A percentile compares a stretch with the other conserved stretches of the same genome.
Evolutionary conservation across 345 rosid species (phyloP).

Genomic region (Murraya paniculata): DNA sequence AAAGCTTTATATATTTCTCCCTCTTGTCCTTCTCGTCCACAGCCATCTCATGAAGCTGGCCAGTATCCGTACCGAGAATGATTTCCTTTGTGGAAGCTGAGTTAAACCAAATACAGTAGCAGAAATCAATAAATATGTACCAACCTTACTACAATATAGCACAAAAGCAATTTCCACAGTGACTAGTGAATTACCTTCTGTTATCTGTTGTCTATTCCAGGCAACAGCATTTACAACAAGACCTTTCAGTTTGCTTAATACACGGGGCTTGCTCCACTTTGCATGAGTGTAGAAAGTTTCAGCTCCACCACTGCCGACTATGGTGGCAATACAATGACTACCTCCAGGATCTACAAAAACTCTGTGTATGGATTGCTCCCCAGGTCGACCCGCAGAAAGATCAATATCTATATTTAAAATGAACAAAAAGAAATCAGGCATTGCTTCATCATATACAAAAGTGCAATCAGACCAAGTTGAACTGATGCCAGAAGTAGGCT

Average conservation of each 20-base stretch:
- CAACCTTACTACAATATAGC: neutral
- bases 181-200: slow-evolving; percentile 62
- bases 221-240: slow-evolving; percentile 84
- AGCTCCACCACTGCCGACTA: slow-evolving; percentile 77
- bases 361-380: slow-evolving; percentile 86
- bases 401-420: slow-evolving; percentile 58
- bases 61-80: slow-evolving; percentile 84
- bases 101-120: slow-evolving; percentile 6
- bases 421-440: neutral
- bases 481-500: neutral
- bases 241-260: slow-evolving; percentile 73
- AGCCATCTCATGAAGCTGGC: slow-evolving; percentile 86
- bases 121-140: slow-evolving; percentile 13
- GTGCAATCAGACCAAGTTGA: neutral
- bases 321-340: slow-evolving; percentile 86
- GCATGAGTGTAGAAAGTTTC: slow-evolving; percentile 92
- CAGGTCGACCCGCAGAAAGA: slow-evolving; percentile 80
- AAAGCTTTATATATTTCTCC: slow-evolving; percentile 83
- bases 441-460: neutral
- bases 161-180: neutral
- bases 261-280: slow-evolving; percentile 92
- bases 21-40: slow-evolving; percentile 98
- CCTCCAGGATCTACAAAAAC: slow-evolving; percentile 99
- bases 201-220: slow-evolving; percentile 92
- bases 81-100: slow-evolving; percentile 94